These are phyloP conservation scores for Melaleuca alternifolia DNA, from an alignment of 345 rosid genomes.

Conservation along the genomic window DNA sequence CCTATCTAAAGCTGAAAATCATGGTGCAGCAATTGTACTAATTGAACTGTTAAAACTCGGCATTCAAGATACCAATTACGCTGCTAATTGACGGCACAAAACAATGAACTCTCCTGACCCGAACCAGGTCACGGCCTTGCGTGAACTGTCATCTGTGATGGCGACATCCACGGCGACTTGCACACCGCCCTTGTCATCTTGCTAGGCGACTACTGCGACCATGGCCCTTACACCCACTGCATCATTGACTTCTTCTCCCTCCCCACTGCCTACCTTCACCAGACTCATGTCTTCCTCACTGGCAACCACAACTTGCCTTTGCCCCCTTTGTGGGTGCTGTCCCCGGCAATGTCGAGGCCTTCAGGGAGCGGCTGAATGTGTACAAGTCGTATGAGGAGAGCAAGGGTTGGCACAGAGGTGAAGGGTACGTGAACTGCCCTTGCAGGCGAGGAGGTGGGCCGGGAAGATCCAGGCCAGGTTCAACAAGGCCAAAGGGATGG, in stretches of 20 bases:
- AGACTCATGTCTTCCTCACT: constrained; percentile 48
- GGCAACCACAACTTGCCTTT: constrained; percentile 64
- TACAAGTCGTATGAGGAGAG: constrained; percentile 37
- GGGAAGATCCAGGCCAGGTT: constrained; percentile 34
- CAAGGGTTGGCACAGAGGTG: constrained; percentile 65
- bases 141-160: constrained; percentile 40
- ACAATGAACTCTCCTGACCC: neutral
- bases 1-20: neutral
- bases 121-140: neutral
- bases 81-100: neutral
- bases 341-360: constrained; percentile 20
- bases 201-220: constrained; percentile 77
- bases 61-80: neutral
- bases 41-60: neutral
- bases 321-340: constrained; percentile 43
- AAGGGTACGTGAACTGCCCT: constrained; percentile 46
- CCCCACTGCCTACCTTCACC: constrained; percentile 33
- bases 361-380: constrained; percentile 48
- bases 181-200: constrained; percentile 48
- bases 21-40: neutral
- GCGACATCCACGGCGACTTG: constrained; percentile 76
- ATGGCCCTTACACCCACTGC: constrained; percentile 44
- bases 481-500: constrained; percentile 26
- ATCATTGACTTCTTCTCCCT: constrained; percentile 55
- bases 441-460: constrained; percentile 68